Percentiles rank a stretch among this genome's conserved stretches.
These are phyloP conservation scores for Globisporangium alternatum DNA, from an alignment of 352 stramenopile species.

Conservation along the genomic window DNA sequence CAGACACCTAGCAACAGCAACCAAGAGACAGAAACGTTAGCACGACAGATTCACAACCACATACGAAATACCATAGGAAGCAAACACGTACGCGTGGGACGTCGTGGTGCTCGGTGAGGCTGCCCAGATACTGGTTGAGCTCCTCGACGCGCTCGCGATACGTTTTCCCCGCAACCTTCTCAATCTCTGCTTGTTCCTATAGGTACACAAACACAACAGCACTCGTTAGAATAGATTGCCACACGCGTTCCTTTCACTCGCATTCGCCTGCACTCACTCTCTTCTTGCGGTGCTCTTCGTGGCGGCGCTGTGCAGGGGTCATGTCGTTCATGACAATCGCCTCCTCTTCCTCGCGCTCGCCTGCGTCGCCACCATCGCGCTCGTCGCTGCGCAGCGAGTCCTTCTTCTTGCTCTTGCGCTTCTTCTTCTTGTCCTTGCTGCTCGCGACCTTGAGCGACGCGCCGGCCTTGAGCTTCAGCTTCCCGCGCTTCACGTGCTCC, in stretches of 20 bases:
- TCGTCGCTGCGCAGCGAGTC: slow-evolving; percentile 17
- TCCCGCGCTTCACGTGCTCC: slow-evolving; percentile 81
- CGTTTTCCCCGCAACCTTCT: slow-evolving; percentile 83
- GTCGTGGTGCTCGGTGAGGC: slow-evolving; percentile 97
- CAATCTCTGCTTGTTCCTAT: slow-evolving; percentile 84
- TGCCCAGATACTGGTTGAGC: slow-evolving; percentile 95
- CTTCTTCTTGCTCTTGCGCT: slow-evolving; percentile 50
- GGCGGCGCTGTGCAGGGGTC: slow-evolving; percentile 73
- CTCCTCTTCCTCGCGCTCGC: slow-evolving; percentile 13
- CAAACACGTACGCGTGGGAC: slow-evolving; percentile 88
- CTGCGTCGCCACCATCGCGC: slow-evolving; percentile 1
- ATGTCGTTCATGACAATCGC: slow-evolving; percentile 43
- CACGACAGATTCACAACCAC: background rate
- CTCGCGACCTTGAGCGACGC: slow-evolving; percentile 59
- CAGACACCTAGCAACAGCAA: slow-evolving; percentile 50
- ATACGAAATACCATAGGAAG: background rate
- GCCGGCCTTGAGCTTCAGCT: slow-evolving; percentile 78
- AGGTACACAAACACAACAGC: background rate
- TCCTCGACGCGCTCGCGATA: slow-evolving; percentile 94
- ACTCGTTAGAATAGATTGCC: slow-evolving; percentile 1
- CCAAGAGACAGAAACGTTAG: background rate
- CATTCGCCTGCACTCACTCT: slow-evolving; percentile 37
- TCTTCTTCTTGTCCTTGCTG: slow-evolving; percentile 61
- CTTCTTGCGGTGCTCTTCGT: slow-evolving; percentile 80
- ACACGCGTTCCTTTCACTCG: background rate